A percentile compares a stretch with the other conserved stretches of the same genome.
Evolutionary conservation across 1,139 yeast species (phyloP).

Genomic region (Zygoascus meyerae): DNA sequence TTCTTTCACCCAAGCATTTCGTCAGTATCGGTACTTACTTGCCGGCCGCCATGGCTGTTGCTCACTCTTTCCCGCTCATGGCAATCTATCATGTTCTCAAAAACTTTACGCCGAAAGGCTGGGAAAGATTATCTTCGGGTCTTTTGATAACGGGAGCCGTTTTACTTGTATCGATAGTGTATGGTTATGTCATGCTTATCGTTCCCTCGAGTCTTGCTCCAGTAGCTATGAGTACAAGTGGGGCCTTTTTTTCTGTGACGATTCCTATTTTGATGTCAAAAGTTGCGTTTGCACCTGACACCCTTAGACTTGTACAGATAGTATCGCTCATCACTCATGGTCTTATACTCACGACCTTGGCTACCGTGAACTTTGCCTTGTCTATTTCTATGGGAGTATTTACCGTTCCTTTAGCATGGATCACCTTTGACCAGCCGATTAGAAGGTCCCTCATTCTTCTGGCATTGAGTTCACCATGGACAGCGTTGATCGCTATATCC

Average conservation of each 20-base stretch:
- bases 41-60: conserved; percentile 75
- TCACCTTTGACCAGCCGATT: conserved; percentile 23
- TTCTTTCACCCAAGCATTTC: conserved; percentile 71
- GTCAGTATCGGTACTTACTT: conserved; percentile 92
- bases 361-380: conserved; percentile 80
- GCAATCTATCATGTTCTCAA: conserved; percentile 57
- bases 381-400: conserved; percentile 64
- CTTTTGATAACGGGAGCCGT: conserved; percentile 12
- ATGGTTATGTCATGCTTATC: conserved; percentile 13
- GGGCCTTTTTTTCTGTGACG: conserved; percentile 12
- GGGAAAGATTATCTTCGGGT: conserved; percentile 12
- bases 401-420: conserved; percentile 65
- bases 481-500: conserved; percentile 35
- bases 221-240: conserved; percentile 14
- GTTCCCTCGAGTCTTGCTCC: conserved; percentile 14
- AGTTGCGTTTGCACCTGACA: conserved; percentile 8
- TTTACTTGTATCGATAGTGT: conserved; percentile 19
- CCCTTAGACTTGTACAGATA: conserved; percentile 28
- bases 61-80: conserved; percentile 65
- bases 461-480: conserved; percentile 26
- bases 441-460: conserved; percentile 15
- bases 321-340: conserved; percentile 57
- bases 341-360: conserved; percentile 61
- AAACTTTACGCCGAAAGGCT: conserved; percentile 12
- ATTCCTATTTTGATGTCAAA: conserved; percentile 14